These are phyloP conservation scores for Teunomyces panamensis DNA, from an alignment of 805 yeast species.

Conservation along the genomic window DNA sequence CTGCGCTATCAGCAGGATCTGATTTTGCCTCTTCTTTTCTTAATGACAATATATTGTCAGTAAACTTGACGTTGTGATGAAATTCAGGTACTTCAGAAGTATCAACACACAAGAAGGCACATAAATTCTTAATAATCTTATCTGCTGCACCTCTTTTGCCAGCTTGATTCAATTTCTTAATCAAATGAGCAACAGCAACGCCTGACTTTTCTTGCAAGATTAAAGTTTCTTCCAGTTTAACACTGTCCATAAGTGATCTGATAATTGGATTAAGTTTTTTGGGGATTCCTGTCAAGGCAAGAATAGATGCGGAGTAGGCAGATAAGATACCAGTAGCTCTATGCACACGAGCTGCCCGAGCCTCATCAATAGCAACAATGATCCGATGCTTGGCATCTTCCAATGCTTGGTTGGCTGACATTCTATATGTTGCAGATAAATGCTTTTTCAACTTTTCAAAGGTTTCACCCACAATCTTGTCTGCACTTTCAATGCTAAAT, in stretches of 20 bases:
- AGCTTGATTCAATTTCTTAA: constrained; percentile 51
- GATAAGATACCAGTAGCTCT: constrained; percentile 65
- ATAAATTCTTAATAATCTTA: constrained; percentile 83
- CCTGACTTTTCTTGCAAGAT: constrained; percentile 74
- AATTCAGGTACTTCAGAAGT: constrained; percentile 95
- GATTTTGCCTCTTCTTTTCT: constrained; percentile 71
- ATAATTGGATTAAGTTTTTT: constrained; percentile 85
- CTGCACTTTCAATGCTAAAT: constrained; percentile 76
- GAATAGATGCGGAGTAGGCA: constrained; percentile 70
- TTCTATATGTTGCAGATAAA: constrained; percentile 66
- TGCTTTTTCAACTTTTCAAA: constrained; percentile 62
- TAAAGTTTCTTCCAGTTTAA: constrained; percentile 68
- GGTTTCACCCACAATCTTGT: constrained; percentile 58
- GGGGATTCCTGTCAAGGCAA: constrained; percentile 69
- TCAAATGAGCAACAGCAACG: constrained; percentile 59
- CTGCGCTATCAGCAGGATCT: constrained; percentile 59
- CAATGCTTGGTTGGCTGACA: constrained; percentile 66
- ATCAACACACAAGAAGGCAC: constrained; percentile 93
- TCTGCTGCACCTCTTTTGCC: constrained; percentile 77
- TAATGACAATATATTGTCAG: constrained; percentile 64
- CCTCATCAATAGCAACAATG: constrained; percentile 62
- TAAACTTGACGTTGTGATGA: constrained; percentile 54
- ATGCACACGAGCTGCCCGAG: constrained; percentile 48
- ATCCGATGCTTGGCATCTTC: constrained; percentile 78
- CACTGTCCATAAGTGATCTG: constrained; percentile 86